Base-by-base conservation (phyloP, 192 early-diverging fungal genomes). In the Phlyctochytrium planicorne region DNA sequence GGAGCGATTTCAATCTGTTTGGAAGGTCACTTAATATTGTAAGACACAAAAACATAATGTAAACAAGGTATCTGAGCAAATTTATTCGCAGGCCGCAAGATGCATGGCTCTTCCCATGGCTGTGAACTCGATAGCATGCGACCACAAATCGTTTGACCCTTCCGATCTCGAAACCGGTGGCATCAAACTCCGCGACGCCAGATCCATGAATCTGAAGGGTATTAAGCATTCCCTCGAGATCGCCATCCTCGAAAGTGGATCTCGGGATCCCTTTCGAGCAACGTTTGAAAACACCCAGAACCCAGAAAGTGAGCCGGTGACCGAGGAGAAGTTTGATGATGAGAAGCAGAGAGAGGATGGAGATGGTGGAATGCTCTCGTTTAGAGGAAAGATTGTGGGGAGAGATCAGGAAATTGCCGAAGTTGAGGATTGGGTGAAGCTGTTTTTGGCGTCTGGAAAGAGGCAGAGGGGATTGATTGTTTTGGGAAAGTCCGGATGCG, bases 11-110 rank as follows among this genome's bases (percentile, higher is more conserved):
- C 59, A 76, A 68, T 0, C 29, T 71, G 1, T 34, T 76, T 0
- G 75, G 75, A 3, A 66, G 63, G 1, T 55, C 66, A 0, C 66
- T 76, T 6, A 76, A 76, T 36, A 53, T 61, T 12, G 71, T n/a
- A n/a, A n/a, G n/a, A n/a, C n/a, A n/a, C n/a, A n/a, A n/a, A n/a
- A n/a, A n/a, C n/a, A n/a, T n/a, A n/a, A n/a, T n/a, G n/a, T n/a
- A n/a, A n/a, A n/a, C n/a, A n/a, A n/a, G n/a, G n/a, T n/a, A n/a
- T n/a, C n/a, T n/a, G n/a, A n/a, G n/a, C n/a, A n/a, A n/a, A n/a
- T n/a, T n/a, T n/a, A n/a, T n/a, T n/a, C n/a, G n/a, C n/a, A n/a
- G n/a, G n/a, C 40, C 10, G 40, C 40, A 20, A 6, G 40, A 47
- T 47, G 40, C 40, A 47, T 47, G 40, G 40, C 40, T 47, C 6